A percentile compares a stretch with the other conserved stretches of the same genome.
Conservation (phyloP, 495 filamentous ascomycete species). For the Apodospora peruviana region DNA sequence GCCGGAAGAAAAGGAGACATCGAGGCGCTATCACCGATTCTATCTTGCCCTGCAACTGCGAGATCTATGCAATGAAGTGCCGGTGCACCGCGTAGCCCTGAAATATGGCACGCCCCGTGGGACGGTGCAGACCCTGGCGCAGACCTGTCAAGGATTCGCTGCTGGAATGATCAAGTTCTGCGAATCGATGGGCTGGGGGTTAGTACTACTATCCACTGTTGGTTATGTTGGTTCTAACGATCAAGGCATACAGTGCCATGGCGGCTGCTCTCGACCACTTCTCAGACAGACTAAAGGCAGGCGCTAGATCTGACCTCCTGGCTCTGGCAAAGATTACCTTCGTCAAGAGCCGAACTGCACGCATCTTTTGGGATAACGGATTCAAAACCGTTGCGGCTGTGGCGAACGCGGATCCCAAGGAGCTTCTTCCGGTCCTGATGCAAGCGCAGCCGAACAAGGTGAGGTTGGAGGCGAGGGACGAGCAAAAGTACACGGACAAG, state of each 20-base stretch:
- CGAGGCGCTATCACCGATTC: slow-evolving; percentile 67
- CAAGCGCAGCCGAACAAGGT: slow-evolving; percentile 64
- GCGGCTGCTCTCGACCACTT: slow-evolving; percentile 75
- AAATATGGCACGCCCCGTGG: slow-evolving; percentile 69
- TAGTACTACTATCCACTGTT: slow-evolving; percentile 7
- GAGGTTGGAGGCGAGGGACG: slow-evolving; percentile 52
- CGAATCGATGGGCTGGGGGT: slow-evolving; percentile 66
- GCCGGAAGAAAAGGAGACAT: slow-evolving; percentile 51
- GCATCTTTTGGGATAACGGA: slow-evolving; percentile 73
- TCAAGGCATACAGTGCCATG: slow-evolving; percentile 41
- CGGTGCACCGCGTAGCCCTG: slow-evolving; percentile 60
- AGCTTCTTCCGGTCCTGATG: slow-evolving; percentile 63
- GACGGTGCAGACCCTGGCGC: slow-evolving; percentile 64
- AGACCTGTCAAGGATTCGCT: slow-evolving; percentile 74
- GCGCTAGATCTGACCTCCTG: slow-evolving; percentile 67
- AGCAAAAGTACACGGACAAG: slow-evolving; percentile 58
- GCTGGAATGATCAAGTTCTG: slow-evolving; percentile 74
- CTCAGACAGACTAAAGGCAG: slow-evolving; percentile 66
- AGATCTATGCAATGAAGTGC: slow-evolving; percentile 74
- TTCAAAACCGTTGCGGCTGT: slow-evolving; percentile 61
- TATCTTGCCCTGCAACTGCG: slow-evolving; percentile 77
- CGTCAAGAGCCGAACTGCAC: slow-evolving; percentile 72
- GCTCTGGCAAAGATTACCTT: slow-evolving; percentile 69
- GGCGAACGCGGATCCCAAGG: slow-evolving; percentile 61
- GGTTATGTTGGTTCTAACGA: neutral